Base-by-base conservation (phyloP, 1,284 basidiomycete genomes). In the Cystobasidium sp. region DNA sequence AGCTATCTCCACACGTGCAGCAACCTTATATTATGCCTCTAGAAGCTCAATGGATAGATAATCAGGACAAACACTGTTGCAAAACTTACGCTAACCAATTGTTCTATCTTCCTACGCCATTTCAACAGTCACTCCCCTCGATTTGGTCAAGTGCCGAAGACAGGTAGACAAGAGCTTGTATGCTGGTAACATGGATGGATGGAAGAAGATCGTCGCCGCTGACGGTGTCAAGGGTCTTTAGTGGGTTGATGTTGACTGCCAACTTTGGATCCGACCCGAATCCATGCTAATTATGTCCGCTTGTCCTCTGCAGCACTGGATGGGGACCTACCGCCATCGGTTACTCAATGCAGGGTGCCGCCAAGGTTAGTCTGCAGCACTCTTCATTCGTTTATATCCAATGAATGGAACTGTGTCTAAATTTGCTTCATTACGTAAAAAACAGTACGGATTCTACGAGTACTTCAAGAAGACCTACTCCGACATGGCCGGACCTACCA, bases 121-220 rank as follows among this genome's bases (percentile, higher is more conserved):
- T 24, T 22, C 14, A 6, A 10, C 59, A 47, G 80, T 81, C 75
- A 81, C 80, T 67, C 80, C 80, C 41, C 80, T 81, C 69, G 80
- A 81, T 75, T 76, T 81, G 55, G 80, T 81, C 76, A 81, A 81
- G 79, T 80, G 80, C 77, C 78, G 80, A 75, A 76, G 80, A 77
- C 80, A 80, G 76, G 80, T 81, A 46, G 78, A 81, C 79, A 81
- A 81, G 76, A 79, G 75, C 76, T 68, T 81, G 46, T 81, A 81
- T 78, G 78, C 80, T 75, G 74, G 75, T 64, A 81, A 81, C 78
- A 76, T 77, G 59, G 80, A 81, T 59, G 80, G 80, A 31, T 81
- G 80, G 80, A 74, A 70, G 62, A 81, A 81, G 78, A 81, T 81
- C 58, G 75, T 77, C 68, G 76, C 77, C 65, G 79, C 78, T 66